These are phyloP conservation scores for Moringa oleifera DNA, from an alignment of 345 rosid genomes.

Conservation along the genomic window DNA sequence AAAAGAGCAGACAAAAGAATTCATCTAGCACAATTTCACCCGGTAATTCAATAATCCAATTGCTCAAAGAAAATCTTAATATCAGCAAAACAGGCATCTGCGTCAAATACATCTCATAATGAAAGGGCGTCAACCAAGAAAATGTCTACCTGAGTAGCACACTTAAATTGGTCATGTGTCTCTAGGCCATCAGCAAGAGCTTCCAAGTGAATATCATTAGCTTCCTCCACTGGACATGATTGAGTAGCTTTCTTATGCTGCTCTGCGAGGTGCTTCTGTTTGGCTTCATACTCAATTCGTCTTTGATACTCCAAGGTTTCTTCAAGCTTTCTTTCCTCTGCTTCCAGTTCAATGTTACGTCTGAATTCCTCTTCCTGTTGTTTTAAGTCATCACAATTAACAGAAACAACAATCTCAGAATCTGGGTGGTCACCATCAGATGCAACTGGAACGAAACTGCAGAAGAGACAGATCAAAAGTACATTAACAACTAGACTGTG, in stretches of 20 bases:
- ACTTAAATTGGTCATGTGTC: slow-evolving; percentile 15
- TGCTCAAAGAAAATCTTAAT: background rate
- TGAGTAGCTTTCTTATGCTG: slow-evolving; percentile 53
- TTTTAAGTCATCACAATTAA: slow-evolving; percentile 42
- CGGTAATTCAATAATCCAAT: slow-evolving; percentile 2
- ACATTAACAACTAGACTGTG: slow-evolving; percentile 5
- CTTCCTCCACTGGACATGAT: slow-evolving; percentile 27
- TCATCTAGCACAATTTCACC: slow-evolving; percentile 3
- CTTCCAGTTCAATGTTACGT: slow-evolving; percentile 76
- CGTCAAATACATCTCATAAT: background rate
- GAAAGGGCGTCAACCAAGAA: slow-evolving; percentile 1
- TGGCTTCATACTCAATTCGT: slow-evolving; percentile 84
- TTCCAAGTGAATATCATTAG: slow-evolving; percentile 28
- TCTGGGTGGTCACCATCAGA: slow-evolving; percentile 48
- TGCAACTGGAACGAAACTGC: slow-evolving; percentile 57
- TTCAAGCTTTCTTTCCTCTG: slow-evolving; percentile 85
- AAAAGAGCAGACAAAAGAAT: slow-evolving; percentile 18
- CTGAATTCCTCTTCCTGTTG: slow-evolving; percentile 70
- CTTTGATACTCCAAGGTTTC: slow-evolving; percentile 85
- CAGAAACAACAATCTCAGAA: slow-evolving; percentile 34
- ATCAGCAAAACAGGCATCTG: background rate
- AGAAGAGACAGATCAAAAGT: slow-evolving; percentile 22
- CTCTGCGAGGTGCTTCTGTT: slow-evolving; percentile 79
- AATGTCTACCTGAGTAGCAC: slow-evolving; percentile 27
- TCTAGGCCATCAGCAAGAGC: slow-evolving; percentile 23